Evolutionary conservation across 1,284 basidiomycete species (phyloP).

Genomic region (Marasmius sp.): DNA sequence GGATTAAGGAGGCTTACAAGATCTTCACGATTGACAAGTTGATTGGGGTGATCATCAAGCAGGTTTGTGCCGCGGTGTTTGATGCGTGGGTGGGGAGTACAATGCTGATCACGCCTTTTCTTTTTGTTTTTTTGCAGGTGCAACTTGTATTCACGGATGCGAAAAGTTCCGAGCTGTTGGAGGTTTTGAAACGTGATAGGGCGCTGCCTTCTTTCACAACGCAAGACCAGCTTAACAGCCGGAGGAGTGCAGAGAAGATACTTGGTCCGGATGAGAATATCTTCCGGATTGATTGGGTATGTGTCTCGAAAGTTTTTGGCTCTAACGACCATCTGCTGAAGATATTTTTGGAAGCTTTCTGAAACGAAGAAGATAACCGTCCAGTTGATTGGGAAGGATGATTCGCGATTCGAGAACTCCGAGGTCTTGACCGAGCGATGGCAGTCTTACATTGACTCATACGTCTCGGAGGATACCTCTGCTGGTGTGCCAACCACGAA

Average conservation of each 20-base stretch:
- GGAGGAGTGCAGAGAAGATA: slow-evolving; percentile 81
- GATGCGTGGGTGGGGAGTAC: slow-evolving; percentile 6
- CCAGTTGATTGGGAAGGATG: slow-evolving; percentile 89
- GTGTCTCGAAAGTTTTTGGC: slow-evolving; percentile 21
- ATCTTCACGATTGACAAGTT: slow-evolving; percentile 95
- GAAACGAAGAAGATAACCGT: slow-evolving; percentile 74
- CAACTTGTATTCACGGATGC: slow-evolving; percentile 79
- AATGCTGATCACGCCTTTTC: neutral
- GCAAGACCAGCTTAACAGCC: slow-evolving; percentile 84
- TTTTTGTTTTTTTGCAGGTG: slow-evolving; percentile 40
- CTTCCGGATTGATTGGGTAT: slow-evolving; percentile 90
- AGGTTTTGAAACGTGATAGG: slow-evolving; percentile 79
- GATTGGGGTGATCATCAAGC: slow-evolving; percentile 85
- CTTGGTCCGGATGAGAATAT: slow-evolving; percentile 89
- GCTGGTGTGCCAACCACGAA: slow-evolving; percentile 50
- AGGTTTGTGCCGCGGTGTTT: slow-evolving; percentile 50
- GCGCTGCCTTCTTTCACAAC: slow-evolving; percentile 62
- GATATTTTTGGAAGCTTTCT: slow-evolving; percentile 51
- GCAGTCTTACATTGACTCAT: slow-evolving; percentile 90
- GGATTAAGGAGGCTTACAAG: slow-evolving; percentile 77
- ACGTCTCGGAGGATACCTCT: slow-evolving; percentile 65
- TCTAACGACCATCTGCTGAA: slow-evolving; percentile 11
- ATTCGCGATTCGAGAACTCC: slow-evolving; percentile 83
- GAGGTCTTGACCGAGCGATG: slow-evolving; percentile 82
- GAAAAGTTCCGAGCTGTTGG: slow-evolving; percentile 84